Evolutionary conservation across 2,329 filamentous ascomycete genomes (phyloP).

Genomic region (Juglanconis sp.): DNA sequence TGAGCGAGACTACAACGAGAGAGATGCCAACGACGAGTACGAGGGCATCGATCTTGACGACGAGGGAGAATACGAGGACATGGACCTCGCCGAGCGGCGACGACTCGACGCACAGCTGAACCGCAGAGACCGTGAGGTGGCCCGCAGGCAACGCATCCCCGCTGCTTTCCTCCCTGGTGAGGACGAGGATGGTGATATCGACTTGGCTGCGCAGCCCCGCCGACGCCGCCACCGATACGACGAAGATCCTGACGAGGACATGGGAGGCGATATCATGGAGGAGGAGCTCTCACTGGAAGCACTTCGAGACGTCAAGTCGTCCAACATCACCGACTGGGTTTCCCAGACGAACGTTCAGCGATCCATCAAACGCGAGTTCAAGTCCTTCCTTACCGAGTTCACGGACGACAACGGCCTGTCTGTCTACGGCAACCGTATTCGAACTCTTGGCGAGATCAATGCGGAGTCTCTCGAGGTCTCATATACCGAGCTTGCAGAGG

Average conservation of each 20-base stretch:
- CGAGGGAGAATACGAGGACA: constrained; percentile 68
- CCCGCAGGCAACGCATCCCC: constrained; percentile 63
- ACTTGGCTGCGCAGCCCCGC: constrained; percentile 81
- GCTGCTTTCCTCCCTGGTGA: constrained; percentile 73
- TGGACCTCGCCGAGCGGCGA: constrained; percentile 65
- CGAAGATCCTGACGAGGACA: constrained; percentile 87
- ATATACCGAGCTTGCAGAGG: constrained; percentile 84
- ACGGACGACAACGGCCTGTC: constrained; percentile 85
- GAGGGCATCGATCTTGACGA: constrained; percentile 73
- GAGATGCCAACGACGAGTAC: constrained; percentile 67
- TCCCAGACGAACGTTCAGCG: constrained; percentile 84
- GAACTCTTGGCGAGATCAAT: constrained; percentile 95
- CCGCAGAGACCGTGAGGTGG: constrained; percentile 69
- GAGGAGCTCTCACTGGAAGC: constrained; percentile 92
- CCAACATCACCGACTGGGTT: constrained; percentile 93
- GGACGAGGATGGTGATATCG: constrained; percentile 79
- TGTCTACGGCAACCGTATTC: constrained; percentile 90
- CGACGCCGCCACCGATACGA: constrained; percentile 88
- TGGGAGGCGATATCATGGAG: constrained; percentile 91
- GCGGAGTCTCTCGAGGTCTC: constrained; percentile 95
- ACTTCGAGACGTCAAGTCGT: constrained; percentile 87
- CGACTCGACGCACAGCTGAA: constrained; percentile 71
- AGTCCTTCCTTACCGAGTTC: constrained; percentile 93
- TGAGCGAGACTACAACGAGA: constrained; percentile 66
- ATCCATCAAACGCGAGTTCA: constrained; percentile 95